phyloP scores from a whole-genome alignment of 2,329 filamentous ascomycete species.

The Ophiostoma piceae region DNA sequence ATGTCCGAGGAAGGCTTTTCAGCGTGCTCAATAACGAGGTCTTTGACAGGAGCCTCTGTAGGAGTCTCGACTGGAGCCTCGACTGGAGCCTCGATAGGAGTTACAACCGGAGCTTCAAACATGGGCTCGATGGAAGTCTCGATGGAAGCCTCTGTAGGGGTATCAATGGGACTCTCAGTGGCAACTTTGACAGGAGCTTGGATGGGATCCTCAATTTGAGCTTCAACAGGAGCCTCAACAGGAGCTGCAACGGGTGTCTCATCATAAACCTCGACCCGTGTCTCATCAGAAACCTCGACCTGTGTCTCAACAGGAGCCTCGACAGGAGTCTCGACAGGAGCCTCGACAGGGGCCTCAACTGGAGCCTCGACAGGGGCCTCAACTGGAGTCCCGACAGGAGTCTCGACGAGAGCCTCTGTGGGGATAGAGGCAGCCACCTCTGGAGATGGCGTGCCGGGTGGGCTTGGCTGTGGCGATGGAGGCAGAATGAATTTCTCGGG shows the following conservation, averaged over 20 bases:
- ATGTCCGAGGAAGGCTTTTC: not conserved
- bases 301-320: too few relatives aligned
- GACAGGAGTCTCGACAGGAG: too few relatives aligned
- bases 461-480: not conserved
- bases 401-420: not conserved
- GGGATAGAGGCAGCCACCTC: not conserved
- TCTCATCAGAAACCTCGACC: too few relatives aligned
- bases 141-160: not conserved
- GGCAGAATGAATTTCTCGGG: slow-evolving; percentile 25
- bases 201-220: not conserved
- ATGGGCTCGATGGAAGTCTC: too few relatives aligned
- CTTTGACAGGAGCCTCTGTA: not conserved
- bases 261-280: too few relatives aligned
- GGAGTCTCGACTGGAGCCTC: not conserved
- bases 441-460: not conserved
- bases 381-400: not conserved
- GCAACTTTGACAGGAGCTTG: not conserved
- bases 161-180: not conserved
- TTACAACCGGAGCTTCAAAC: too few relatives aligned
- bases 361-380: not conserved
- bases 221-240: not conserved
- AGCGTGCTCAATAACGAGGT: not conserved
- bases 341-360: not conserved
- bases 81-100: not conserved
- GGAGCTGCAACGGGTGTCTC: not conserved